Evolutionary conservation across 2,329 filamentous ascomycete species (phyloP), one percentile per base, ranked within the genome.

Genomic region (Calonectria honghensis): DNA sequence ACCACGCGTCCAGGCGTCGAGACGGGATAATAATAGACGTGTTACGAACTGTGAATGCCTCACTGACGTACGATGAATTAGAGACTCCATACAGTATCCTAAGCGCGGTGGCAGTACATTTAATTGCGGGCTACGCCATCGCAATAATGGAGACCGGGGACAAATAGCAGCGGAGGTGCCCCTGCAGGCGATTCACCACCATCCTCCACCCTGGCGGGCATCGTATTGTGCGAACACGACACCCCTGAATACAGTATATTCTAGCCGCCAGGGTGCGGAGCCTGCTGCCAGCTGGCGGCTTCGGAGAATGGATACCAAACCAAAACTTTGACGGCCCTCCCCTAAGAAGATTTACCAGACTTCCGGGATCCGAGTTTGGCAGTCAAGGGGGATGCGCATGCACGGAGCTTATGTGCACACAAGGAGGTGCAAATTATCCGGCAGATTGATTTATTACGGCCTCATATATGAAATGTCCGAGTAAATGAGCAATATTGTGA

Each of bases 381-480:
- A 51, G 65, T 73, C 68, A 68, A 70, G 59, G 68, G 76, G 59
- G 70, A 79, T 61, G 73, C 74, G 77, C 71, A 72, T 68, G 66
- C 70, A 79, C 73, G 76, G 75, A 74, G 70, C 32, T 79, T 45
- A 73, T 72, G 76, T 72, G 76, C 7, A 41, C 73, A 69, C 73
- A 73, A 76, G 73, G 75, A 74, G 48, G 41, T 73, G 75, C 74
- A 73, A 79, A 80, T 79, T 80, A 80, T 64, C 72, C 75, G 59
- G 77, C 68, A 78, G 77, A 80, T 80, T 80, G 68, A 73, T 64
- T 77, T 80, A 79, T 74, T 75, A 77, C 59, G 37, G 51, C 39
- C 35, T 32, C 37, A 69, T 64, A 77, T 77, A 77, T 76, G 70
- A 78, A 76, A 77, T 71, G 41, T 67, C 63, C 74, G 61, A 76